Conservation (phyloP, 768 basidiomycete genomes). For the Psilocybe cyanescens region DNA sequence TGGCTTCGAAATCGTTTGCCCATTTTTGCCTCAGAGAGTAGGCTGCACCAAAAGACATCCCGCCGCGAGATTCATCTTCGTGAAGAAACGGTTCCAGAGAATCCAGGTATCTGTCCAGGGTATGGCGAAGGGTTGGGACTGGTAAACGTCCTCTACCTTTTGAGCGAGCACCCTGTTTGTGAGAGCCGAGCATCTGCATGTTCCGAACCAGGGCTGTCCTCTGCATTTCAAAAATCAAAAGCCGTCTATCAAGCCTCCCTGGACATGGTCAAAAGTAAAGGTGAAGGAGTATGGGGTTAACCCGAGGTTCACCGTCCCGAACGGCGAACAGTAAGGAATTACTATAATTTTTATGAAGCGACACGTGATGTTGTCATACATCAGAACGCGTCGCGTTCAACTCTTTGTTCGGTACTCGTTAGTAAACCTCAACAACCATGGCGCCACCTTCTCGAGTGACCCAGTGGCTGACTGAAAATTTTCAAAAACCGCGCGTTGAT, state of each 20-base stretch:
- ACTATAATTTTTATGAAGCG: background rate
- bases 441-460: slow-evolving; percentile 37
- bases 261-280: background rate
- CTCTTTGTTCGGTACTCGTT: background rate
- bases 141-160: slow-evolving; percentile 71
- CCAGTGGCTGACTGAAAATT: slow-evolving; percentile 57
- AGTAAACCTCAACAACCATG: slow-evolving; percentile 19
- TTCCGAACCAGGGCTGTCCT: slow-evolving; percentile 23
- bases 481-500: slow-evolving; percentile 68
- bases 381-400: slow-evolving; percentile 22
- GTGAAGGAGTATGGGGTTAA: background rate
- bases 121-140: slow-evolving; percentile 76
- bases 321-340: background rate
- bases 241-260: background rate
- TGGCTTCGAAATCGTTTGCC: slow-evolving; percentile 72
- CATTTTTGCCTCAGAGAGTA: slow-evolving; percentile 58
- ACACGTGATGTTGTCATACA: slow-evolving; percentile 18
- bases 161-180: slow-evolving; percentile 22
- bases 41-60: slow-evolving; percentile 52
- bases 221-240: slow-evolving; percentile 23
- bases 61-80: slow-evolving; percentile 69
- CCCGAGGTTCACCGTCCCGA: background rate
- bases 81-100: slow-evolving; percentile 80
- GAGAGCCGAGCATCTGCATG: slow-evolving; percentile 21
- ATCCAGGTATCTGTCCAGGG: slow-evolving; percentile 76